A percentile compares a stretch with the other conserved stretches of the same genome.
These are phyloP conservation scores for Pestalotiopsis sp. DNA, from an alignment of 2,329 filamentous ascomycete species.

Conservation along the genomic window DNA sequence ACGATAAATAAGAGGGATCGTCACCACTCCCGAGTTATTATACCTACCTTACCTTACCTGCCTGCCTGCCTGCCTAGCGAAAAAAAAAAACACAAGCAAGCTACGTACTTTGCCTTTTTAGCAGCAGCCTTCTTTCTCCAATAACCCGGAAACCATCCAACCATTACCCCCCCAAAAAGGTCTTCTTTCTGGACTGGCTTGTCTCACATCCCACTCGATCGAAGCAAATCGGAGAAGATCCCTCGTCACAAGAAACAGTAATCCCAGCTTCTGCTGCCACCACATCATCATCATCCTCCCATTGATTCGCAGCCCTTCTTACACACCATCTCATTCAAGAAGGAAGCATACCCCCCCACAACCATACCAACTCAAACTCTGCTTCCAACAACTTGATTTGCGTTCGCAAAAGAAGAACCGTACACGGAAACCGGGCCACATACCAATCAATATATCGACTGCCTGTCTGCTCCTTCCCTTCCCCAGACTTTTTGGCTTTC, in stretches of 20 bases:
- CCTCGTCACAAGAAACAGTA: conserved; percentile 2
- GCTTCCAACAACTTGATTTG: conserved; percentile 5
- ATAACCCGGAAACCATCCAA: neutral
- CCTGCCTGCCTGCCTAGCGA: too few relatives aligned
- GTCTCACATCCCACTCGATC: conserved; percentile 14
- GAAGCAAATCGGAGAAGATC: conserved; percentile 4
- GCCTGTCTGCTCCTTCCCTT: neutral
- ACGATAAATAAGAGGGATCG: conserved; percentile 6
- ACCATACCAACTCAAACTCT: neutral
- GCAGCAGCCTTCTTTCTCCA: neutral
- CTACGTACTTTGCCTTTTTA: neutral
- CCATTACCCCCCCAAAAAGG: neutral
- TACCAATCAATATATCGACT: neutral
- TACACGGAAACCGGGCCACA: neutral
- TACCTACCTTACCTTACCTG: neutral
- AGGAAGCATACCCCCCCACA: neutral
- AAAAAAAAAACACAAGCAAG: neutral
- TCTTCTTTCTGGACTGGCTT: conserved; percentile 3
- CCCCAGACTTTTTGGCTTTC: neutral
- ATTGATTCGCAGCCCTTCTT: conserved; percentile 1
- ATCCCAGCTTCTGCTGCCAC: neutral
- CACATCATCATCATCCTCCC: neutral
- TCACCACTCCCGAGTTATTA: conserved; percentile 2
- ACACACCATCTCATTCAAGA: conserved; percentile 7
- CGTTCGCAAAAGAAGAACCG: neutral